These are phyloP conservation scores for Acidiella bohemica DNA, from an alignment of 495 filamentous ascomycete genomes.

Conservation along the genomic window DNA sequence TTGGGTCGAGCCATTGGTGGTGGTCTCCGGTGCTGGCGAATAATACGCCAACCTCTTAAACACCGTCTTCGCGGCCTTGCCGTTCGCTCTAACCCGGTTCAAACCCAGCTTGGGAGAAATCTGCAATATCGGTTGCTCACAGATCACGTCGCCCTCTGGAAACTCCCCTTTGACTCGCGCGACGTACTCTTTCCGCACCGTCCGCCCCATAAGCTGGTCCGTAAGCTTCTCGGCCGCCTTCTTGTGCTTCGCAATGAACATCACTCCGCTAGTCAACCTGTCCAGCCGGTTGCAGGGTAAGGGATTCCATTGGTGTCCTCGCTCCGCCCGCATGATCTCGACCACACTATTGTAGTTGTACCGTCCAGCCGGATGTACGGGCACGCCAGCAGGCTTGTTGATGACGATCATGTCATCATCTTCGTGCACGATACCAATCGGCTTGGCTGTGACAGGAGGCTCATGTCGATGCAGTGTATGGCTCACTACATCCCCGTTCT, in stretches of 20 bases:
- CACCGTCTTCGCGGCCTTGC: slow-evolving; percentile 76
- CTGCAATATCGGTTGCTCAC: slow-evolving; percentile 82
- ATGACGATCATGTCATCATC: slow-evolving; percentile 86
- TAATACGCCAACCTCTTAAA: slow-evolving; percentile 86
- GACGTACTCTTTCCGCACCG: slow-evolving; percentile 85
- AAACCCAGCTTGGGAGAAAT: slow-evolving; percentile 91
- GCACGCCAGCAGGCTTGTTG: slow-evolving; percentile 88
- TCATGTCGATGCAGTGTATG: slow-evolving; percentile 95
- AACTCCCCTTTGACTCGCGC: slow-evolving; percentile 85
- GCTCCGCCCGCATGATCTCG: slow-evolving; percentile 78
- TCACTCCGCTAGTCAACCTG: slow-evolving; percentile 82
- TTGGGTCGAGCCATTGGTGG: slow-evolving; percentile 2
- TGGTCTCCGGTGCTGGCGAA: slow-evolving; percentile 31
- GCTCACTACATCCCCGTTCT: slow-evolving; percentile 74
- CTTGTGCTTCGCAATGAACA: slow-evolving; percentile 85
- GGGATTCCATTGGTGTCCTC: slow-evolving; percentile 54
- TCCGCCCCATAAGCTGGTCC: slow-evolving; percentile 54
- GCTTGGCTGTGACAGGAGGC: slow-evolving; percentile 70
- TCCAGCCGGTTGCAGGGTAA: slow-evolving; percentile 90
- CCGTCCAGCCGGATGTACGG: slow-evolving; percentile 85
- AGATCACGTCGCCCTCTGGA: slow-evolving; percentile 61
- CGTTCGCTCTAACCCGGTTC: slow-evolving; percentile 83
- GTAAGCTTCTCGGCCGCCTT: slow-evolving; percentile 67
- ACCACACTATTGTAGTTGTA: slow-evolving; percentile 91
- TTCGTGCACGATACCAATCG: slow-evolving; percentile 75